Evolutionary conservation across 1,284 basidiomycete species (phyloP), one percentile per base, ranked within the genome.

Genomic region (Tylopilus sp.): DNA sequence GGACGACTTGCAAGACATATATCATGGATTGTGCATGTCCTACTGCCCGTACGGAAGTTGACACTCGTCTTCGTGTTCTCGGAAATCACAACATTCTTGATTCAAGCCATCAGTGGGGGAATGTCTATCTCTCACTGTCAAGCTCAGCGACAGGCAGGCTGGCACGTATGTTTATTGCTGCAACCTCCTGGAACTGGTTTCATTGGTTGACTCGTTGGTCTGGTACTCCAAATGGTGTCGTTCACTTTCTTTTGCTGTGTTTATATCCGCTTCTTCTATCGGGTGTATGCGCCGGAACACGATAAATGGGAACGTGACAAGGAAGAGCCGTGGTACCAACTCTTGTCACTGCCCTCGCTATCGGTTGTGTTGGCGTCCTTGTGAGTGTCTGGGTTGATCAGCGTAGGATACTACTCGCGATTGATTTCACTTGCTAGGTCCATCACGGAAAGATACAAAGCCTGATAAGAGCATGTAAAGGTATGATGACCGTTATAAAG

Each of bases 361-460:
- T 86, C 54, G 86, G 84, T 55, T 86, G 82, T 55, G 64, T 81
- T 30, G 81, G 83, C 30, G 85, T 89, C 54, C 61, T 86, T 57
- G 82, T 83, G 71, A 64, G 55, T 52, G n/a, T 21, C 30, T n/a
- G 6, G 11, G 28, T 29, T 28, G 29, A 21, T 29, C 10, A 10
- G 2, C 9, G 13, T 26, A 12, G n/a, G 8, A 11, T 19, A 11
- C 3, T 23, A 23, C 3, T 23, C 4, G 31, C 6, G 9, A 29
- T 42, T 48, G 16, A 53, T 8, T 11, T 9, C 31, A n/a, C 18
- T 26, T 21, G 29, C 9, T 42, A 84, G 83, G 75, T 87, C n/a
- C n/a, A n/a, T n/a, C n/a, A n/a, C n/a, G n/a, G n/a, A n/a, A n/a
- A n/a, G n/a, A n/a, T n/a, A n/a, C n/a, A n/a, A n/a, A n/a, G n/a